These are phyloP conservation scores for Boletus huronensis DNA, from an alignment of 768 basidiomycete genomes.

Conservation along the genomic window DNA sequence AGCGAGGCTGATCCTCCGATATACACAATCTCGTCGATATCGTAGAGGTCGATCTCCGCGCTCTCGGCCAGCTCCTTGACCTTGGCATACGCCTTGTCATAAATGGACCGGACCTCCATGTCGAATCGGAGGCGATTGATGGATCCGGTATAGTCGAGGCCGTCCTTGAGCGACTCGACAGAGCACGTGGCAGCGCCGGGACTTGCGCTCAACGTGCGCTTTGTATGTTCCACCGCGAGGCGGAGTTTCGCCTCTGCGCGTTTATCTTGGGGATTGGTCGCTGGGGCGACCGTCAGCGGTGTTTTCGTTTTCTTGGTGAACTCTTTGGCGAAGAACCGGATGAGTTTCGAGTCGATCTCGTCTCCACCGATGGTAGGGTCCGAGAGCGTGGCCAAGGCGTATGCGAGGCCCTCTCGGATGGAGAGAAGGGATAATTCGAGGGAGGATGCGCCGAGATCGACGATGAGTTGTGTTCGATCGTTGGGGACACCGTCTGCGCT, in stretches of 20 bases:
- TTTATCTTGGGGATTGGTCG: conserved; percentile 56
- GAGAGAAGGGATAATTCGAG: conserved; percentile 68
- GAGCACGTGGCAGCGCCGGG: conserved; percentile 86
- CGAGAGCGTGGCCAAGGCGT: conserved; percentile 55
- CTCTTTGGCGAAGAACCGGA: conserved; percentile 91
- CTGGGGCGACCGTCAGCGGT: conserved; percentile 59
- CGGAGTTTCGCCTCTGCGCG: conserved; percentile 93
- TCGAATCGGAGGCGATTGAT: conserved; percentile 58
- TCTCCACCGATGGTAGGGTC: conserved; percentile 54
- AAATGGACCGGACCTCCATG: conserved; percentile 58
- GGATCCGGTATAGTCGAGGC: conserved; percentile 80
- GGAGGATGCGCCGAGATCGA: conserved; percentile 79
- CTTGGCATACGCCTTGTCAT: conserved; percentile 50
- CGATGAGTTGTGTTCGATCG: conserved; percentile 76
- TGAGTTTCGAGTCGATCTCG: conserved; percentile 74
- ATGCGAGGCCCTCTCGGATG: conserved; percentile 70
- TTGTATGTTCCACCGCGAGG: conserved; percentile 91
- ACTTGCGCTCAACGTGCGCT: conserved; percentile 85
- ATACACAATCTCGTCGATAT: conserved; percentile 78
- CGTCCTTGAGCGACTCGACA: conserved; percentile 93
- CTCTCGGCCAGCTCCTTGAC: conserved; percentile 50
- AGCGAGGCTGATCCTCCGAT: conserved; percentile 72
- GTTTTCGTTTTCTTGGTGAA: conserved; percentile 95
- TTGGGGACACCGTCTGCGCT: conserved; percentile 36
- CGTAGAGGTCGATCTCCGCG: conserved; percentile 55